Base-by-base conservation (phyloP, 306 rosid species). In the Gastrolobium villosum region DNA sequence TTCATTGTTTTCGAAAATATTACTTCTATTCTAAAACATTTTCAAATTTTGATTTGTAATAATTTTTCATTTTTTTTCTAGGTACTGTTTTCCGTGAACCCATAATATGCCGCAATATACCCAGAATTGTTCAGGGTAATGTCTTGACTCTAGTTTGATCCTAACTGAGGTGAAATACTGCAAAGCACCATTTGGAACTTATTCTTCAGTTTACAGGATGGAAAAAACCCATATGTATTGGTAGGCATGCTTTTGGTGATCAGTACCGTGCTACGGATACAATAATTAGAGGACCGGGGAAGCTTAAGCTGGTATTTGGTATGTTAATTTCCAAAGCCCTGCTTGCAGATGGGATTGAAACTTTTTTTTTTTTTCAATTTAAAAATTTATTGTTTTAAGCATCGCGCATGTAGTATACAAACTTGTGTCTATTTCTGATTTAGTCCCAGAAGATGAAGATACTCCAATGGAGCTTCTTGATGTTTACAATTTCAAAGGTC, bases 81-180 rank as follows among this genome's bases (percentile, higher is more conserved):
- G 98, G 97, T 79, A 93, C 99, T 78, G 98, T 96, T 76, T 96
- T 96, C 52, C 94, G 97, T 64, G 99, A 96, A 83, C 99, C 99
- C 60, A 93, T 96, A 80, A 82, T 96, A 28, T 93, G 99, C 82
- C 55, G 60, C 74, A 96, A 93, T 73, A 87, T 96, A 82, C 99
- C 99, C 15, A 85, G 80, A 87, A 75, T 93, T 74, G 72, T 96
- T 72, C 43, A 91, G 2, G 97, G 99, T 95, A 93, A 85, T 74
- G 72, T 83, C 81, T 59, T 43, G 13, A 43, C 67, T 72, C 68
- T 39, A 15, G 39, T 68, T 37, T 70, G 83, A 44, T 82, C 57
- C 20, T 52, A 70, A 31, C 73, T 44, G 43, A 54, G 66, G 72
- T 65, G 67, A 72, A 54, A 26, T 76, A 52, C 72, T 72, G 31